Evolutionary conservation across 805 yeast species (phyloP).

Genomic region (Starmerella sp.): DNA sequence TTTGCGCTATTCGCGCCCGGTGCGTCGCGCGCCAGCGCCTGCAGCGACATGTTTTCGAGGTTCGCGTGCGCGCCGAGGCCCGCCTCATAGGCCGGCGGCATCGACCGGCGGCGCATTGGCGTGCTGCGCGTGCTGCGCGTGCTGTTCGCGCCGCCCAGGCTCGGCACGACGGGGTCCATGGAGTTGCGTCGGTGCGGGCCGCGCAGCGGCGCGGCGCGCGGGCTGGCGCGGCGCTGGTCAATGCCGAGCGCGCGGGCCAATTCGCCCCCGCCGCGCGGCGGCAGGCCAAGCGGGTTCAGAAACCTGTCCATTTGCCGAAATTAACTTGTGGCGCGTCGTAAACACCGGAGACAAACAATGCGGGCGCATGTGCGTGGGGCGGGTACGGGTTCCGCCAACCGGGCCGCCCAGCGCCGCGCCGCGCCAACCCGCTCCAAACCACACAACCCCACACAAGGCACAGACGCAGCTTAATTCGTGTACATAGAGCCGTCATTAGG

Average conservation of each 20-base stretch:
- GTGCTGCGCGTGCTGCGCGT: not conserved
- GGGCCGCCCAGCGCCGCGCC: not conserved
- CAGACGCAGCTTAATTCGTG: too few species aligned
- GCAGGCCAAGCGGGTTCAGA: not conserved
- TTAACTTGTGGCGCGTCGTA: not conserved
- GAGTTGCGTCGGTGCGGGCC: not conserved
- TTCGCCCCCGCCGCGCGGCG: not conserved
- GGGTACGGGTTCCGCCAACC: not conserved
- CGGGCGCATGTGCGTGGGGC: not conserved
- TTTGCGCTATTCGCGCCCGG: not conserved
- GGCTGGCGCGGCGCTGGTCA: not conserved
- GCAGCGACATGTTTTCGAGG: not conserved
- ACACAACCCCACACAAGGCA: too few species aligned
- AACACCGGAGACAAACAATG: not conserved
- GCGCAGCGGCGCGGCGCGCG: not conserved
- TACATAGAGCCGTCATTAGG: too few species aligned
- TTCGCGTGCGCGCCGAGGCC: not conserved
- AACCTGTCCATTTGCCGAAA: not conserved
- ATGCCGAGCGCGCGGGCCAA: not conserved
- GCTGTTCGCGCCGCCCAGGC: not conserved
- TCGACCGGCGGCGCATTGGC: not conserved
- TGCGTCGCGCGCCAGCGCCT: not conserved
- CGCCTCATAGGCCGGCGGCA: not conserved
- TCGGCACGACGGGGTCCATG: not conserved
- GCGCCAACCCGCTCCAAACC: not conserved